Base-by-base conservation (phyloP, 805 yeast species). In the Candida dajiaensis region DNA sequence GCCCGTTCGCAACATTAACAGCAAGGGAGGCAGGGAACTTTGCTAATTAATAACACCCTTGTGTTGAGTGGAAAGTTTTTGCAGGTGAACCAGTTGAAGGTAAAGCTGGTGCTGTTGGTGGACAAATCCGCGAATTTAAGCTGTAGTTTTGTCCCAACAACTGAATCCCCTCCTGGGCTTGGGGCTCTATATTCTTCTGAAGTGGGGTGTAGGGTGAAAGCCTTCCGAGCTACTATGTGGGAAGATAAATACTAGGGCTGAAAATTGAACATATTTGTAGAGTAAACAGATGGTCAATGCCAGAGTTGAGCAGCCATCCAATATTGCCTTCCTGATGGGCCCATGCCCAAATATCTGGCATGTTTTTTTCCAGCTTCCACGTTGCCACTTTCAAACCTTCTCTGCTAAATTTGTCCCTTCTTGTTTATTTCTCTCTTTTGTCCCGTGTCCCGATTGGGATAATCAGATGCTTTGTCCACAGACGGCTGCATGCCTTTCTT, bases 11-110 rank as follows among this genome's bases (percentile, higher is more conserved):
- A n/a, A n/a, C n/a, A n/a, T n/a, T n/a, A n/a, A n/a, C n/a, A n/a
- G n/a, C n/a, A n/a, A n/a, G n/a, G n/a, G n/a, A n/a, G n/a, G n/a
- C n/a, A 28, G 31, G 31, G n/a, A 13, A 13, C n/a, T 25, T 25
- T 11, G 9, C 28, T 25, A 25, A 25, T 25, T 28, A 28, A 28
- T 28, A 28, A 28, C 3, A 12, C 15, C 31, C 31, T 10, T 13
- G 31, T 28, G 16, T 42, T 36, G 21, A 16, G 11, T 23, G 21
- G 41, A n/a, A 16, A n/a, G 37, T 40, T 46, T 43, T 42, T 45
- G 42, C 41, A 37, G 49, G 44, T 51, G 52, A 49, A 44, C 44
- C 41, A 46, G 50, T 40, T 49, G 52, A 49, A 48, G 50, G 18
- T 21, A 15, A 20, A 13, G 20, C 13, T 42, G 36, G 40, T 43